phyloP scores from a whole-genome alignment of 805 yeast genomes.

The Candida insectalens region DNA sequence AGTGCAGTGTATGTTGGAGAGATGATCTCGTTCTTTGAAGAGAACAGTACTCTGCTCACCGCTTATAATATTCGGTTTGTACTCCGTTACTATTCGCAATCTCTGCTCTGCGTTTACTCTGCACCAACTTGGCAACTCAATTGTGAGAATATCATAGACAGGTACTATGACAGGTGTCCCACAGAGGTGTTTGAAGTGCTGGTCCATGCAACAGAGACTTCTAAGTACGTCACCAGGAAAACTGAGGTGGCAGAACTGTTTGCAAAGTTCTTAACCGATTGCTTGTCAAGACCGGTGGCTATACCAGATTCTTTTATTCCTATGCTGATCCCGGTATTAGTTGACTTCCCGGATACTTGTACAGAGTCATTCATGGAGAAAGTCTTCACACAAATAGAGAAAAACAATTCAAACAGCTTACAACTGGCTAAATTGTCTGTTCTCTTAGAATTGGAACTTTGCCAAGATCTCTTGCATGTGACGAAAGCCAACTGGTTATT shows the following conservation, averaged over 20 bases:
- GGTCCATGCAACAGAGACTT: constrained; percentile 9
- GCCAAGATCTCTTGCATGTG: constrained; percentile 8
- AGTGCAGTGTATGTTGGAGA: constrained; percentile 5
- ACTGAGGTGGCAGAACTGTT: neutral
- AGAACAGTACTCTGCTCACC: constrained; percentile 10
- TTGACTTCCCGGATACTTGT: constrained; percentile 2
- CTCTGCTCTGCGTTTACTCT: constrained; percentile 44
- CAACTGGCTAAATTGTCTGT: constrained; percentile 6
- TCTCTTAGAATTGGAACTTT: constrained; percentile 8
- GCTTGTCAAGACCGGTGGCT: neutral
- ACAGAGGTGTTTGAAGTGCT: constrained; percentile 13
- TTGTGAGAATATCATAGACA: constrained; percentile 32
- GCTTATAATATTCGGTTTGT: constrained; percentile 24
- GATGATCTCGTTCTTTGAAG: constrained; percentile 12
- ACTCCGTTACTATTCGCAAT: constrained; percentile 35
- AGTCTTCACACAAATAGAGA: neutral
- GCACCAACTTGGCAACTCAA: constrained; percentile 42
- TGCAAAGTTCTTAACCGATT: neutral
- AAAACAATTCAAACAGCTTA: neutral
- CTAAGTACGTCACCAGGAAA: constrained; percentile 7
- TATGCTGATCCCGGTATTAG: constrained; percentile 1
- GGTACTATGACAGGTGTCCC: constrained; percentile 27
- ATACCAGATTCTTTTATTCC: neutral
- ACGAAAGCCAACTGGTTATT: constrained; percentile 7
- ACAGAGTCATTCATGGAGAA: neutral